Base-by-base conservation (phyloP, 2,329 filamentous ascomycete genomes). In the Neonectria magnoliae region DNA sequence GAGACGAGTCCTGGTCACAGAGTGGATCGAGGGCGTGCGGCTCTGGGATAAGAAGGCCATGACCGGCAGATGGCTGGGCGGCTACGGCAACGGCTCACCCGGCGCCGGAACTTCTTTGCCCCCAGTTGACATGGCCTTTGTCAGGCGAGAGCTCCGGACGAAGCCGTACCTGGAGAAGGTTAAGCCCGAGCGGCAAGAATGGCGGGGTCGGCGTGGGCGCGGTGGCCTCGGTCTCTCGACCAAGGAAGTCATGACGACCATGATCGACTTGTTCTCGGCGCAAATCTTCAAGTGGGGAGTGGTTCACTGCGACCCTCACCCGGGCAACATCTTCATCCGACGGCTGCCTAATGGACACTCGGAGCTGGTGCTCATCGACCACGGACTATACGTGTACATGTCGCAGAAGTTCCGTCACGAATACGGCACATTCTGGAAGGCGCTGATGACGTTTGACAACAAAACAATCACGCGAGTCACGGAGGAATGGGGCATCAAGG, bases 251-350 rank as follows among this genome's bases (percentile, higher is more conserved):
- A 98, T 98, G 96, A 92, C 91, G 6, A 98, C 93, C 33, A 98
- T 98, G 90, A 88, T 98, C 54, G 95, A 98, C 77, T 86, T 98
- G 36, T 99, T 98, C 83, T 93, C 91, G n/a, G 94, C 93, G 2
- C 95, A 98, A 76, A 98, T 98, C 86, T 99, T 98, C 83, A 91
- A 97, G 69, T 98, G 93, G 93, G 96, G 96, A 13, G 87, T 93
- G 47, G 93, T 98, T 0, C 95, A 99, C 82, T 98, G 95, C 81
- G 96, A 99, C 77, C 96, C 96, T 10, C 96, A 99, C 76, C 96
- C 96, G 1, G 95, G 95, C 29, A 99, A 99, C 81, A 96, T 98
- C 78, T 97, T 99, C 81, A 91, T 98, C 75, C 91, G 96, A 9
- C 91, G 96, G 9, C 84, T 93, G 16, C 92, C 94, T 1, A 90